Conservation (phyloP, 1,284 basidiomycete genomes). For the Leccinum solheimii region DNA sequence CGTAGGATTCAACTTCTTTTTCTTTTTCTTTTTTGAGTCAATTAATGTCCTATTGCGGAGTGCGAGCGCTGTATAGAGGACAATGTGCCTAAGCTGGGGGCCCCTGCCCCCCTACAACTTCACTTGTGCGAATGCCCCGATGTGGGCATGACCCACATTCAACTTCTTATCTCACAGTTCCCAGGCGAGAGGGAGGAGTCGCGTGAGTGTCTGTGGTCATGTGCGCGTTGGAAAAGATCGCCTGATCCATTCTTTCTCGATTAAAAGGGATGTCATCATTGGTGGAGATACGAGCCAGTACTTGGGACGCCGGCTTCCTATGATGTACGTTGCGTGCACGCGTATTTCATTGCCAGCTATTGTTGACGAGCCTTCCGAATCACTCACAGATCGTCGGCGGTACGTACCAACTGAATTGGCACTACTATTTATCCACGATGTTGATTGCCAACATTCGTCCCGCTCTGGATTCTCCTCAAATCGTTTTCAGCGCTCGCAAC, state of each 20-base stretch:
- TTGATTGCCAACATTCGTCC: conserved; percentile 57
- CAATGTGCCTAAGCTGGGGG: too few relatives aligned
- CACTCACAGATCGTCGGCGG: conserved; percentile 42
- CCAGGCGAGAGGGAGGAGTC: conserved; percentile 74
- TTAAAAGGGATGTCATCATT: conserved; percentile 66
- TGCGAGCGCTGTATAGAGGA: too few relatives aligned
- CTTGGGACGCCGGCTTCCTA: conserved; percentile 85
- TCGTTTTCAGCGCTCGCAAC: conserved; percentile 67
- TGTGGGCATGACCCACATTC: conserved; percentile 43
- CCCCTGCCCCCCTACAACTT: too few relatives aligned
- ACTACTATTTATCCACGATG: conserved; percentile 42
- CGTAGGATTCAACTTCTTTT: conserved; percentile 86
- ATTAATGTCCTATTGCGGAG: too few relatives aligned
- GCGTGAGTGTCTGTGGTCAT: conserved; percentile 37
- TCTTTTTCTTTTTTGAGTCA: too few relatives aligned
- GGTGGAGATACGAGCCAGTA: conserved; percentile 84
- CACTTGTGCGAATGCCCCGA: too few relatives aligned
- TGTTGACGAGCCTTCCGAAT: not conserved
- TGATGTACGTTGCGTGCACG: conserved; percentile 50
- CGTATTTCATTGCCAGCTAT: not conserved
- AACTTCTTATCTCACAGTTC: conserved; percentile 93
- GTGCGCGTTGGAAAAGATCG: not conserved
- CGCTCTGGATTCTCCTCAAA: conserved; percentile 83
- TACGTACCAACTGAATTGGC: conserved; percentile 2
- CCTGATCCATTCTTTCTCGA: not conserved